Percentiles rank a stretch among this genome's conserved stretches.
phyloP scores from a whole-genome alignment of 192 early-diverging fungal species.

The Obelidium mucronatum region DNA sequence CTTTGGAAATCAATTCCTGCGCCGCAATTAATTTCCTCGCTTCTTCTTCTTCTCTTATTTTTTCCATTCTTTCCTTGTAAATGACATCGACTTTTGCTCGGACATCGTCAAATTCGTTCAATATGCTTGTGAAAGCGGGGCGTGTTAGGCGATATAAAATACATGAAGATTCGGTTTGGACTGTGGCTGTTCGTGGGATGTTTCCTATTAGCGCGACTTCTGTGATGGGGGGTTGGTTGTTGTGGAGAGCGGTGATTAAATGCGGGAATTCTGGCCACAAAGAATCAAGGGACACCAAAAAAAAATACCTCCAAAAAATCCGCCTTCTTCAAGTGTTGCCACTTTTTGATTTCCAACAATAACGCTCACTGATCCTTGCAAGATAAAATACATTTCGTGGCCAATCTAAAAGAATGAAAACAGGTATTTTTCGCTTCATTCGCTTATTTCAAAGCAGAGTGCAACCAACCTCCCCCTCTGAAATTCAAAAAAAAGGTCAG shows the following conservation, averaged over 20 bases:
- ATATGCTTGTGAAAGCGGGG: constrained; percentile 17
- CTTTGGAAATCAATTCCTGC: constrained; percentile 35
- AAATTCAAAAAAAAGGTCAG: background rate
- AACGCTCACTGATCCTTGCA: constrained; percentile 45
- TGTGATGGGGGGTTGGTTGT: background rate
- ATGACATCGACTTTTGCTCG: constrained; percentile 28
- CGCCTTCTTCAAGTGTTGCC: constrained; percentile 37
- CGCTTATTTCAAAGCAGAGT: too few relatives aligned
- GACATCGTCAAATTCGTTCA: constrained; percentile 44
- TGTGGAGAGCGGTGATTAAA: background rate
- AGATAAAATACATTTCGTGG: constrained; percentile 39
- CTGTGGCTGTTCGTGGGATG: constrained; percentile 43
- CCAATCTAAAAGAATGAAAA: too few relatives aligned
- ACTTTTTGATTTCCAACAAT: constrained; percentile 38
- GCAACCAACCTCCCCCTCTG: too few relatives aligned
- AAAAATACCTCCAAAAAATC: constrained; percentile 41
- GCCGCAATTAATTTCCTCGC: constrained; percentile 1
- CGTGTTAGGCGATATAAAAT: constrained; percentile 25
- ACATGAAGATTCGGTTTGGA: constrained; percentile 12
- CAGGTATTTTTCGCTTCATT: too few relatives aligned
- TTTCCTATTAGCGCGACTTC: constrained; percentile 23
- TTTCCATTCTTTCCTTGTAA: constrained; percentile 51
- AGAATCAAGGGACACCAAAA: too few relatives aligned
- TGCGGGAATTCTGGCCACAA: too few relatives aligned
- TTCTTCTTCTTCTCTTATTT: constrained; percentile 45